Base-by-base conservation (phyloP, 306 rosid species). In the Vigna trinervia region DNA sequence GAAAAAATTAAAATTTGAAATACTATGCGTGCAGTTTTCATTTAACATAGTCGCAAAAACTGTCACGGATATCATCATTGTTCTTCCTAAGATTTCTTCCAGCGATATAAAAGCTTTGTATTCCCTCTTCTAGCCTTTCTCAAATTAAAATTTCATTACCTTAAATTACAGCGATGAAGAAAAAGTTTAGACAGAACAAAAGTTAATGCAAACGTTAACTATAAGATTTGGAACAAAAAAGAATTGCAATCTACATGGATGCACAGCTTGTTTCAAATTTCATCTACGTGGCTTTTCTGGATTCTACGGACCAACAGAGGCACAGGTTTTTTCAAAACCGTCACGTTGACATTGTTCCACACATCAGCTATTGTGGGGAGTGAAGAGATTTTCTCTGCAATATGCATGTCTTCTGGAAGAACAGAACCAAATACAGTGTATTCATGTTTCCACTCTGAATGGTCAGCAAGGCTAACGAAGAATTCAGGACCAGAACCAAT, bases 391-490 rank as follows among this genome's bases (percentile, higher is more conserved):
- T 57, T 92, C 91, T 92, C 97, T 0, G 91, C 94, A 46, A 90
- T 79, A 46, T 78, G 41, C 89, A 92, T 84, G 91, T 95, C 96
- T 79, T 95, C 98, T 2, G 94, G 91, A 69, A 95, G 96, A 87
- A 95, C 91, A n/a, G 88, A 95, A 82, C 94, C 99, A 9, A 95
- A 92, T 20, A 95, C 93, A 0, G 97, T 95, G 86, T 92, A 92
- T 14, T 85, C 82, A 1, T 88, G 81, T 51, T 87, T 92, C 99
- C 99, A 95, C 71, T 91, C 96, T 15, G 64, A 79, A 72, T 95
- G 99, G 77, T 91, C 89, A 41, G 93, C 97, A 22, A 95, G 89
- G 86, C 99, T 92, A 38, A 92, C 76, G 59, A 95, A 92, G 87
- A 95, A 91, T 68, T 79, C 96, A 0, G 99, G 99, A 14, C 99